phyloP scores from a whole-genome alignment of 768 basidiomycete species.

The Favolaschia claudopus region DNA sequence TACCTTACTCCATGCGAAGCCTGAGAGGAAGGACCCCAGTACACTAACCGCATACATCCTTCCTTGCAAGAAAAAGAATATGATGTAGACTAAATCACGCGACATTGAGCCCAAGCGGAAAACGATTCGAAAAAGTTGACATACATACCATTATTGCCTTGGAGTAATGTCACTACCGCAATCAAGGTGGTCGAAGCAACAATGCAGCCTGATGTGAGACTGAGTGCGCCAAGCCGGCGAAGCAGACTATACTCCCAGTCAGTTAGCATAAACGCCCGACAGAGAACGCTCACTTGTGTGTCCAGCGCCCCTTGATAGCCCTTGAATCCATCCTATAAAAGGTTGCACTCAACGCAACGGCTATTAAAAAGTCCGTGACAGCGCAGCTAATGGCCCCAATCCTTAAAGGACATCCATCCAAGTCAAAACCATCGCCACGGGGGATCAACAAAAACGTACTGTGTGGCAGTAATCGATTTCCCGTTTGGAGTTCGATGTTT shows the following conservation, averaged over 20 bases:
- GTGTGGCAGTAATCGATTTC: too few species aligned
- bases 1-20: too few species aligned
- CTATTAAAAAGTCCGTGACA: slow-evolving; percentile 1
- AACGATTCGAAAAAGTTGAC: neutral
- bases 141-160: neutral
- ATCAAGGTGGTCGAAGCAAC: neutral
- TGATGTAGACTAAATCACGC: neutral
- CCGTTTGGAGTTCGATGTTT: too few species aligned
- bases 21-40: neutral
- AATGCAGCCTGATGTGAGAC: neutral
- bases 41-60: neutral
- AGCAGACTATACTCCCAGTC: slow-evolving; percentile 2
- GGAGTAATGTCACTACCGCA: neutral
- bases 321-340: neutral
- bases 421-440: too few species aligned
- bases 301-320: too few species aligned
- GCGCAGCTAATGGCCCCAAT: slow-evolving; percentile 2
- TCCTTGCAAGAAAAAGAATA: slow-evolving; percentile 1
- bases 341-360: neutral
- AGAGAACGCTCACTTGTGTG: too few species aligned
- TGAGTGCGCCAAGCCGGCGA: neutral
- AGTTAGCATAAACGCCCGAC: too few species aligned
- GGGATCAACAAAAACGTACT: too few species aligned
- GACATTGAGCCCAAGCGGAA: neutral
- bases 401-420: too few species aligned